Conservation (phyloP, 2,329 filamentous ascomycete species). For the Coniella lustricola region DNA sequence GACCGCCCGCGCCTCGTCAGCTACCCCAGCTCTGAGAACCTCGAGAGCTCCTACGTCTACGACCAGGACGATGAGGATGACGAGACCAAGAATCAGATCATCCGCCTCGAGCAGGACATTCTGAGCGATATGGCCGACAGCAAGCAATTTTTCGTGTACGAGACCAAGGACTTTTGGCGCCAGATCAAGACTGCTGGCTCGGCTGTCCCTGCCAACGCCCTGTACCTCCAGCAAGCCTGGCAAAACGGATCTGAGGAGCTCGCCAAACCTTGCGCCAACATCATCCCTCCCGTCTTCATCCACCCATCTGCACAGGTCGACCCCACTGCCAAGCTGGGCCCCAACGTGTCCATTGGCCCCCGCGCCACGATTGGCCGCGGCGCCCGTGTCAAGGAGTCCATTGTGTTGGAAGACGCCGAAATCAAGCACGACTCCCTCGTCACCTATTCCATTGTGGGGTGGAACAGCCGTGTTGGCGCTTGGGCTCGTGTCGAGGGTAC, state of each 20-base stretch:
- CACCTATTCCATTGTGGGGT: slow-evolving; percentile 92
- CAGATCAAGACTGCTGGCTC: slow-evolving; percentile 99
- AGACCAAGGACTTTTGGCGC: slow-evolving; percentile 99
- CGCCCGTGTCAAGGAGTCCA: slow-evolving; percentile 88
- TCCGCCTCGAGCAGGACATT: slow-evolving; percentile 95
- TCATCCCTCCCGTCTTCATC: slow-evolving; percentile 89
- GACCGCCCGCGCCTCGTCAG: slow-evolving; percentile 85
- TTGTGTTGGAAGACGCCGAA: slow-evolving; percentile 90
- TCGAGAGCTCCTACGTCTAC: slow-evolving; percentile 58
- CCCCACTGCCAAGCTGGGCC: slow-evolving; percentile 90
- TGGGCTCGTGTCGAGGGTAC: slow-evolving; percentile 98
- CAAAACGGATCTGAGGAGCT: slow-evolving; percentile 78
- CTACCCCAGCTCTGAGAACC: slow-evolving; percentile 94
- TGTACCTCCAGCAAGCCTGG: slow-evolving; percentile 92
- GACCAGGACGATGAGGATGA: slow-evolving; percentile 49
- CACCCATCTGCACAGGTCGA: slow-evolving; percentile 87
- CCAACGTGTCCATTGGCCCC: slow-evolving; percentile 94
- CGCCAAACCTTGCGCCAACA: slow-evolving; percentile 73
- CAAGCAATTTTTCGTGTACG: slow-evolving; percentile 96
- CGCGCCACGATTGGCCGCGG: slow-evolving; percentile 78
- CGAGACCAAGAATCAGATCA: slow-evolving; percentile 74
- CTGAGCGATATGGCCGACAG: slow-evolving; percentile 91
- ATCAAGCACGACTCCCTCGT: slow-evolving; percentile 96
- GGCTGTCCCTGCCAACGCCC: slow-evolving; percentile 89
- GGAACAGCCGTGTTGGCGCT: slow-evolving; percentile 92